A percentile compares a stretch with the other conserved stretches of the same genome.
These are phyloP conservation scores for Cyclotella sp. DNA, from an alignment of 108 stramenopile genomes.

Conservation along the genomic window DNA sequence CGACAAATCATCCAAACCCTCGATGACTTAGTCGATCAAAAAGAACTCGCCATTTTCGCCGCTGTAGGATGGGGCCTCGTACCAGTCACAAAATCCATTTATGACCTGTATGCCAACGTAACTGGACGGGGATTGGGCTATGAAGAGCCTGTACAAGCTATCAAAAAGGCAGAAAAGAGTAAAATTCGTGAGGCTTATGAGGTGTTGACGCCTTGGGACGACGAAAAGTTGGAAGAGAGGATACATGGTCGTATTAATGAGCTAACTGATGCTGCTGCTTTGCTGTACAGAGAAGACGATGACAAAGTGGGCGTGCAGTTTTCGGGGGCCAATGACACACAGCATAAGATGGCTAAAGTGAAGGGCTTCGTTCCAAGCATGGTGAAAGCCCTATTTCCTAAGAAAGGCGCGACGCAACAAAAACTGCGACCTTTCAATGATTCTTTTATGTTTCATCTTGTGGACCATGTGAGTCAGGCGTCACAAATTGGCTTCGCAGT, in stretches of 20 bases:
- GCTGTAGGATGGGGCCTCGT: conserved; percentile 43
- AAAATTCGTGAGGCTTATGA: conserved; percentile 22
- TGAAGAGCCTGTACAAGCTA: not conserved
- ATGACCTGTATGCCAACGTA: conserved; percentile 27
- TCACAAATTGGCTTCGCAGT: conserved; percentile 30
- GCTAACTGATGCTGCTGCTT: not conserved
- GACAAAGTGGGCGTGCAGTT: not conserved
- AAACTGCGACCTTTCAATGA: conserved; percentile 21
- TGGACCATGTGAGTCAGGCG: conserved; percentile 53
- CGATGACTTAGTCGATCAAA: conserved; percentile 21
- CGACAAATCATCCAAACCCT: conserved; percentile 26
- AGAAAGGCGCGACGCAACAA: not conserved
- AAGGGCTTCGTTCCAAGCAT: not conserved
- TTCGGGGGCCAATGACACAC: not conserved
- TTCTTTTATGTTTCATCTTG: conserved; percentile 31
- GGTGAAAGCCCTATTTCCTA: not conserved
- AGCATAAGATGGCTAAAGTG: not conserved
- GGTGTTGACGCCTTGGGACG: conserved; percentile 41
- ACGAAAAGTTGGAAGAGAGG: conserved; percentile 26
- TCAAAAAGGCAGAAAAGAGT: not conserved
- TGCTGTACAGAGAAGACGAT: not conserved
- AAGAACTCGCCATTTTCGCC: conserved; percentile 38
- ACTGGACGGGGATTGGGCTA: conserved; percentile 2
- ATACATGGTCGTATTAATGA: conserved; percentile 6
- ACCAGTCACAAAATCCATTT: conserved; percentile 12